Evolutionary conservation across 108 stramenopile species (phyloP), one percentile per base, ranked within the genome.

Genomic region (Cylindrotheca fusiformis): DNA sequence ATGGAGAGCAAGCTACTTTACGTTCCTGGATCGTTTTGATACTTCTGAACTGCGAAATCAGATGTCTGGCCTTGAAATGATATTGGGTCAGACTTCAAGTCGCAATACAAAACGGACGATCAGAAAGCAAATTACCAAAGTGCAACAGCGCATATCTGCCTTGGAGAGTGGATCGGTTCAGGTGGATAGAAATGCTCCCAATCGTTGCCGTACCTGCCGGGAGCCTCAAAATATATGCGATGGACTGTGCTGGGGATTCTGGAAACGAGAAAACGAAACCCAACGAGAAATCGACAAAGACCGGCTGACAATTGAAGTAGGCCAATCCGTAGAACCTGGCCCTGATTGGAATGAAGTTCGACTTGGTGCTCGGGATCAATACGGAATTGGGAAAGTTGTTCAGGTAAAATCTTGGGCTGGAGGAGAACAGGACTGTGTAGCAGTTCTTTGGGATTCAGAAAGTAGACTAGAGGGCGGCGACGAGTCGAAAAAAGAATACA

Each of bases 241-340:
- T 63, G 90, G 90, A 22, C 52, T 60, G 6, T 91, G 90, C 65
- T 91, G 85, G 84, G 90, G 90, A 1, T 91, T 91, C 64, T 91
- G 90, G 90, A 85, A 80, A 22, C 29, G 51, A 51, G 23, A 45
- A 25, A 18, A 52, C 22, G 33, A 22, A 67, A 31, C 20, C 57
- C 51, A 36, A 58, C 3, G 61, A 48, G 23, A 47, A 52, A 47
- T 26, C 8, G 22, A 52, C 12, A 45, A 51, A 51, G 49, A 63
- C n/a, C 55, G 69, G 22, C 8, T 69, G 12, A 45, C 60, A 46
- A 60, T 78, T 22, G 50, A 52, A 19, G 54, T 75, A 0, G 79
- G 84, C 14, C 74, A 85, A 33, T 44, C 48, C 21, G 84, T 81
- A 0, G 52, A 36, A 32, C 71, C 82, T 23, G 80, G 80, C 2